Conservation (phyloP, 169 alveolate species). For the Pseudocohnilembus persalinus region DNA sequence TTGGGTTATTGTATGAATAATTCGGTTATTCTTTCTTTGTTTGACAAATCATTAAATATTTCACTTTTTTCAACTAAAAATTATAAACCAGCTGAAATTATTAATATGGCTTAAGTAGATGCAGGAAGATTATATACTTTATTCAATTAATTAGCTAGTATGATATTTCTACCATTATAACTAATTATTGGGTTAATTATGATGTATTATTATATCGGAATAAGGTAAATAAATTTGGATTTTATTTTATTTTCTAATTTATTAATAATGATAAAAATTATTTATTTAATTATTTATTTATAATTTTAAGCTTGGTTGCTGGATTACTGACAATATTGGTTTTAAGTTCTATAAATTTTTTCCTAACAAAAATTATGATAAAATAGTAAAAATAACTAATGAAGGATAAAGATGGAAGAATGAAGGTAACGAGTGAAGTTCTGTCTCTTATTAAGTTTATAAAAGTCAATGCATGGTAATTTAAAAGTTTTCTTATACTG, state of each 20-base stretch:
- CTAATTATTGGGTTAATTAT: constrained; percentile 39
- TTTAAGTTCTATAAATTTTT: constrained; percentile 43
- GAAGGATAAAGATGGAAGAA: constrained; percentile 74
- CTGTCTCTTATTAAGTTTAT: constrained; percentile 71
- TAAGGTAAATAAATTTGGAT: too few species aligned
- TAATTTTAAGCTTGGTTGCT: constrained; percentile 60
- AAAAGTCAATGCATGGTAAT: constrained; percentile 74
- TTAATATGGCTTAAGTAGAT: constrained; percentile 75
- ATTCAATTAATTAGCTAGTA: neutral
- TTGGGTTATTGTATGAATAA: constrained; percentile 19
- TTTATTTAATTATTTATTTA: too few species aligned
- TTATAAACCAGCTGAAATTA: constrained; percentile 61
- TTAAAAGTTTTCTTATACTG: too few species aligned
- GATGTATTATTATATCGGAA: constrained; percentile 63
- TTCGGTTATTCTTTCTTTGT: constrained; percentile 10
- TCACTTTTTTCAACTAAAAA: constrained; percentile 20
- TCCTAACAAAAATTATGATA: constrained; percentile 44
- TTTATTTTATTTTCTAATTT: constrained; percentile 55
- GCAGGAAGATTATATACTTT: constrained; percentile 48
- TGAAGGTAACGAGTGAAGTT: constrained; percentile 68
- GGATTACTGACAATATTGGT: constrained; percentile 59
- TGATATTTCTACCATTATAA: constrained; percentile 35
- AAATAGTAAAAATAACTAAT: constrained; percentile 47
- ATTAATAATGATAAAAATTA: too few species aligned
- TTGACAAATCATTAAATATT: constrained; percentile 28